Evolutionary conservation across 106 monocot genomes (phyloP), one percentile per base, ranked within the genome.

Genomic region (Hemerocallis citrina): DNA sequence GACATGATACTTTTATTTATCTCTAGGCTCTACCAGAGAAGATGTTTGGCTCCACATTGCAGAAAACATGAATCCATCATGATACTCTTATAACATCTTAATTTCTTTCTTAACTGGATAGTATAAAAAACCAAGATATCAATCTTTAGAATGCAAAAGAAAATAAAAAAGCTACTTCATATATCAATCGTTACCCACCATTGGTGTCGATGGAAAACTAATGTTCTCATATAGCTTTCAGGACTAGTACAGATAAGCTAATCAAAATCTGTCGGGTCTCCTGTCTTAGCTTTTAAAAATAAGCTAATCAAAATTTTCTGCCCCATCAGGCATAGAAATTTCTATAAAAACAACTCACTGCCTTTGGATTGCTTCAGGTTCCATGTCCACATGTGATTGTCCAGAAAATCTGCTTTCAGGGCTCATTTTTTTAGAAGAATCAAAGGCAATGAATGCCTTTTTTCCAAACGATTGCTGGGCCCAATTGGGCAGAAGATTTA

Each of bases 71-170:
- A 41, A 13, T 41, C 49, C 49, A 25, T 50, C 25, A 50, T 25
- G n/a, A 47, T 5, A 20, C 46, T 47, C 49, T 50, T 50, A 50
- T 12, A 50, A 25, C 10, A 6, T 50, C 49, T 50, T n/a, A 50
- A 24, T 50, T 25, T 50, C 49, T 25, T 50, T 50, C 25, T 50
- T 50, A 50, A 50, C 49, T 50, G 49, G 45, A 50, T 50, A 25
- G 25, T 25, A 50, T 25, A 25, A 22, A 50, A 50, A 50, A 25
- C 49, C 49, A 50, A 50, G 27, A 50, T 11, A 50, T 50, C n/a
- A 7, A 50, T 25, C 13, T 50, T 25, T 14, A 14, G 20, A 8
- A 50, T 50, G 23, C 25, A 25, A 50, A 50, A 50, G 9, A 50
- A 50, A 50, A n/a, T 24, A 8, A 50, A 24, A 50, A 47, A 50